A percentile compares a stretch with the other conserved stretches of the same genome.
Conservation (phyloP, 805 yeast genomes). For the Myxozyma neglecta region DNA sequence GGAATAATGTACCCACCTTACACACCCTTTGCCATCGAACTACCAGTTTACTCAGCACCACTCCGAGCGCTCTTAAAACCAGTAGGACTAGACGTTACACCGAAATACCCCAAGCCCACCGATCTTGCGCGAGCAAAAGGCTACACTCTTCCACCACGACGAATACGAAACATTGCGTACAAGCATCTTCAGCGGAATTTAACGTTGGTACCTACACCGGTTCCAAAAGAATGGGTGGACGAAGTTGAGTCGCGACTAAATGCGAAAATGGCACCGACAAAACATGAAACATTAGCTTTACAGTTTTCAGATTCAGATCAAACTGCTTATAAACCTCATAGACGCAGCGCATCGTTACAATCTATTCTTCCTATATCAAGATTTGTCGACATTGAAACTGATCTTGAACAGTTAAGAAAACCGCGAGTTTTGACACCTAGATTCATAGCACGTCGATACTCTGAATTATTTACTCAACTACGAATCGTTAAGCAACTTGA, state of each 20-base stretch:
- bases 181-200: conserved; percentile 3
- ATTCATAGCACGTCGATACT: conserved; percentile 7
- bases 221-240: conserved; percentile 10
- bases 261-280: neutral
- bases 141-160: neutral
- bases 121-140: neutral
- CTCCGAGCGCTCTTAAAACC: conserved; percentile 7
- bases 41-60: conserved; percentile 9
- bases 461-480: neutral
- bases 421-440: neutral
- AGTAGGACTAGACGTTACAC: neutral
- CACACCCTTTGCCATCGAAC: neutral
- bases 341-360: neutral
- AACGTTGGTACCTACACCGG: neutral
- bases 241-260: neutral
- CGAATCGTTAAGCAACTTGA: neutral
- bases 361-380: neutral
- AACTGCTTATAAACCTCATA: neutral
- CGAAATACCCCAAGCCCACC: neutral
- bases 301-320: neutral
- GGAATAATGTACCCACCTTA: neutral
- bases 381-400: neutral
- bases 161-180: conserved; percentile 5
- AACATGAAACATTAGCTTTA: neutral
- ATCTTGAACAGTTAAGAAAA: neutral